A percentile compares a stretch with the other conserved stretches of the same genome.
These are phyloP conservation scores for Chalciporus sp. DNA, from an alignment of 1,284 basidiomycete species.

Conservation along the genomic window DNA sequence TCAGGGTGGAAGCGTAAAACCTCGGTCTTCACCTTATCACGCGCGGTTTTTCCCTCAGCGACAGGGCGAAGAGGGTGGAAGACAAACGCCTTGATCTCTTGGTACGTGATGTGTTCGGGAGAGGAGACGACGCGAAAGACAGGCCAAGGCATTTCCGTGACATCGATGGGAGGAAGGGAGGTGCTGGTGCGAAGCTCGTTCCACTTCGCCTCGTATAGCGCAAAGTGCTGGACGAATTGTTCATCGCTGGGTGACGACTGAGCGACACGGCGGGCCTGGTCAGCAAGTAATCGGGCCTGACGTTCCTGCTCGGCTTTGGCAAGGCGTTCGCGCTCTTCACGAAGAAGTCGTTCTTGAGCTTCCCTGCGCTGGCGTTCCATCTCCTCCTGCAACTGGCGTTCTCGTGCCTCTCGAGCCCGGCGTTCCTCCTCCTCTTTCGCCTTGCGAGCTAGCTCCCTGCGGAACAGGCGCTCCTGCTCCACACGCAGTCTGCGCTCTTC, in stretches of 20 bases:
- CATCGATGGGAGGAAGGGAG: constrained; percentile 20
- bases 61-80: constrained; percentile 36
- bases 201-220: constrained; percentile 43
- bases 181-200: constrained; percentile 33
- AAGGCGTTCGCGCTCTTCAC: constrained; percentile 5
- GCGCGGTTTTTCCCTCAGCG: constrained; percentile 34
- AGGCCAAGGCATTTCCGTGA: constrained; percentile 52
- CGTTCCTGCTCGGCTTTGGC: constrained; percentile 16
- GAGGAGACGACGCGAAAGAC: constrained; percentile 28
- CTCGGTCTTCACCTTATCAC: constrained; percentile 45
- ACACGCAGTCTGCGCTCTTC: constrained; percentile 27
- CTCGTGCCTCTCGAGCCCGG: constrained; percentile 4
- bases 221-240: constrained; percentile 12
- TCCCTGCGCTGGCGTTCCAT: constrained; percentile 2
- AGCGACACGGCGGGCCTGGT: constrained; percentile 11
- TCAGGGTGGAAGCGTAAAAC: constrained; percentile 58
- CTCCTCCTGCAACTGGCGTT: constrained; percentile 10
- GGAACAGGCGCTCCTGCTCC: constrained; percentile 20
- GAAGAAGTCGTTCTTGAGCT: background rate
- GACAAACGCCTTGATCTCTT: constrained; percentile 42
- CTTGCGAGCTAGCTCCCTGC: constrained; percentile 10
- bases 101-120: constrained; percentile 33
- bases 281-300: constrained; percentile 12
- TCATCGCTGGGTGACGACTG: constrained; percentile 3
- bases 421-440: constrained; percentile 11